phyloP scores from a whole-genome alignment of 805 yeast genomes.

The Lachancea mirantina region DNA sequence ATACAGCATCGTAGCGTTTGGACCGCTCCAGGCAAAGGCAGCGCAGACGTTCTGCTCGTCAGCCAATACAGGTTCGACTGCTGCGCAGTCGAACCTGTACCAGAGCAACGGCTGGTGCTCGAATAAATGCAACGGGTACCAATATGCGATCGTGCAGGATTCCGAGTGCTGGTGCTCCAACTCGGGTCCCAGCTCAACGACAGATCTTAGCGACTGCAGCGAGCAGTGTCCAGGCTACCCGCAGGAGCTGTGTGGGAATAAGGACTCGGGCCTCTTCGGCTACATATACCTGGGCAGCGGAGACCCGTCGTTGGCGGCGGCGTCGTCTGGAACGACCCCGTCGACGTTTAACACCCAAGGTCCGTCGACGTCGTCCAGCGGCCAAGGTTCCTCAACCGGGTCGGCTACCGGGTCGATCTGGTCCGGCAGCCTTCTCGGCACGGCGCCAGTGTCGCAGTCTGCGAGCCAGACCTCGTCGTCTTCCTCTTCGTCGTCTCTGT shows the following conservation, averaged over 20 bases:
- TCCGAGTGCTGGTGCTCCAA: constrained; percentile 26
- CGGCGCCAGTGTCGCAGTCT: background rate
- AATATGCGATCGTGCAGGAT: constrained; percentile 23
- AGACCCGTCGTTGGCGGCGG: too few species aligned
- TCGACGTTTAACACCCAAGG: background rate
- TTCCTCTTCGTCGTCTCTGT: constrained; percentile 3
- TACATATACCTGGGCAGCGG: constrained; percentile 18
- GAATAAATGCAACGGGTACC: constrained; percentile 16
- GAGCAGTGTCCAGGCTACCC: constrained; percentile 24
- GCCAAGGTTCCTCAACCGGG: constrained; percentile 2
- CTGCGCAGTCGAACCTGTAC: constrained; percentile 7
- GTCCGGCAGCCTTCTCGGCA: too few species aligned
- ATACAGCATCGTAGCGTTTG: too few species aligned
- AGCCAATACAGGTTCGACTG: constrained; percentile 11
- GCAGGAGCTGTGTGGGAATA: constrained; percentile 22
- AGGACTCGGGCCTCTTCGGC: constrained; percentile 16
- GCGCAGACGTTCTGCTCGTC: constrained; percentile 11
- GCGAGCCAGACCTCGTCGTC: constrained; percentile 3
- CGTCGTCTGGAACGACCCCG: background rate
- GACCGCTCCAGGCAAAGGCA: too few species aligned
- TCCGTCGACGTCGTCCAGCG: constrained; percentile 1
- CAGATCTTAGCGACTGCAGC: constrained; percentile 16
- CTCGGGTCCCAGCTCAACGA: constrained; percentile 12
- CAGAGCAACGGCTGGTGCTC: constrained; percentile 23
- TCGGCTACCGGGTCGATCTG: too few species aligned